These are phyloP conservation scores for Chrysanthemum lavandulifolium DNA, from an alignment of 129 eudicot species.

Conservation along the genomic window DNA sequence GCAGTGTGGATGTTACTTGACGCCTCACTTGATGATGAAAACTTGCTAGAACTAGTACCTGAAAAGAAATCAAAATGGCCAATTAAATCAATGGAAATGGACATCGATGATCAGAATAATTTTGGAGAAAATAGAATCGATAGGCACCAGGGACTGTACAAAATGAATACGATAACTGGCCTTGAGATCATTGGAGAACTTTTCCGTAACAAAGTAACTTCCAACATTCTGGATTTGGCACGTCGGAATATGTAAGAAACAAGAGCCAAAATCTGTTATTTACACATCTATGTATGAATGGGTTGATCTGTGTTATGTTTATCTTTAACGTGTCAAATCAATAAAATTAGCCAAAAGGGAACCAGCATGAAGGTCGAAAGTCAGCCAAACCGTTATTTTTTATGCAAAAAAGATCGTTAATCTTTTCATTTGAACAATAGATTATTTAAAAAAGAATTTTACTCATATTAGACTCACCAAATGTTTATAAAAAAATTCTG, in stretches of 20 bases:
- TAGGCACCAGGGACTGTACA: slow-evolving; percentile 53
- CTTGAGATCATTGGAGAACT: slow-evolving; percentile 68
- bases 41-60: slow-evolving; percentile 70
- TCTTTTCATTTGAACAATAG: background rate
- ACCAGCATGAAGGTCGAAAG: background rate
- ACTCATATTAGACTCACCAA: background rate
- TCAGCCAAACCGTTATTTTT: background rate
- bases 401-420: background rate
- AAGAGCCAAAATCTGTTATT: background rate
- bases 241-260: slow-evolving; percentile 68
- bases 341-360: background rate
- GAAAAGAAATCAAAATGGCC: slow-evolving; percentile 75
- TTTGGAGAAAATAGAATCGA: slow-evolving; percentile 53
- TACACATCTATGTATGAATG: background rate
- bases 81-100: slow-evolving; percentile 66
- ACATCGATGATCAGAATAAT: slow-evolving; percentile 52
- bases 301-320: background rate
- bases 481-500: background rate
- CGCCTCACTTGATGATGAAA: slow-evolving; percentile 93
- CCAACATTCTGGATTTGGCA: slow-evolving; percentile 71
- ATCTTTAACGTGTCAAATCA: background rate
- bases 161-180: slow-evolving; percentile 67
- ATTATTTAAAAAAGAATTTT: background rate
- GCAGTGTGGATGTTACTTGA: slow-evolving; percentile 86
- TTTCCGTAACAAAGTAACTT: slow-evolving; percentile 59